These are phyloP conservation scores for Penicillium manginii DNA, from an alignment of 495 filamentous ascomycete genomes.

Conservation along the genomic window DNA sequence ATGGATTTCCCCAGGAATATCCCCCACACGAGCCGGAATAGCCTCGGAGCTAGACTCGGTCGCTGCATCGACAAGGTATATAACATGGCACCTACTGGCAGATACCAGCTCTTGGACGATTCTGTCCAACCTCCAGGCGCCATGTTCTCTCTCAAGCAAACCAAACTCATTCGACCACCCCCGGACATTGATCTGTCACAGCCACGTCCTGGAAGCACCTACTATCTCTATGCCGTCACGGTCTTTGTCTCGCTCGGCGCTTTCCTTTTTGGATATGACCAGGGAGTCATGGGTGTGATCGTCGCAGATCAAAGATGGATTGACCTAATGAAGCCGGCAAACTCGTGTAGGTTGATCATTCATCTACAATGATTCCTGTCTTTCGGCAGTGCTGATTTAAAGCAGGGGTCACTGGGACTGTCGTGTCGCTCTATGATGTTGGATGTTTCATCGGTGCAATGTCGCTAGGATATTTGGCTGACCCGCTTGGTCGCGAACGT, in stretches of 20 bases:
- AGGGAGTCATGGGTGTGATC: slow-evolving; percentile 72
- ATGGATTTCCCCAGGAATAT: neutral
- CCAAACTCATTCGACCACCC: slow-evolving; percentile 23
- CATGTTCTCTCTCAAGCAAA: slow-evolving; percentile 21
- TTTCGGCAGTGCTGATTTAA: neutral
- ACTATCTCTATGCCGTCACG: slow-evolving; percentile 24
- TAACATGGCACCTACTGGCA: slow-evolving; percentile 2
- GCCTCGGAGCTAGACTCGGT: neutral
- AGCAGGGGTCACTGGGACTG: slow-evolving; percentile 29
- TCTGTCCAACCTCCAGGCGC: neutral
- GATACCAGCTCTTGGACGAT: neutral
- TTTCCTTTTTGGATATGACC: slow-evolving; percentile 67
- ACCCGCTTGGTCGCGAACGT: slow-evolving; percentile 72
- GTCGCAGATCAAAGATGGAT: slow-evolving; percentile 45
- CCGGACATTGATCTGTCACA: slow-evolving; percentile 9
- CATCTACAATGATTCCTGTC: neutral
- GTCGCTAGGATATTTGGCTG: slow-evolving; percentile 71
- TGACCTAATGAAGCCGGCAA: slow-evolving; percentile 26
- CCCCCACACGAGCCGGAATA: neutral
- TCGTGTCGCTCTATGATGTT: slow-evolving; percentile 57
- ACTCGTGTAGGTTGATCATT: slow-evolving; percentile 17
- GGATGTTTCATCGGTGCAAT: slow-evolving; percentile 63
- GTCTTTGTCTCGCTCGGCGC: slow-evolving; percentile 65
- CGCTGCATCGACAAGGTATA: neutral
- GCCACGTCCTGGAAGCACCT: slow-evolving; percentile 7